These are phyloP conservation scores for Paramecium primaurelia DNA, from an alignment of 73 alveolate species.

Conservation along the genomic window DNA sequence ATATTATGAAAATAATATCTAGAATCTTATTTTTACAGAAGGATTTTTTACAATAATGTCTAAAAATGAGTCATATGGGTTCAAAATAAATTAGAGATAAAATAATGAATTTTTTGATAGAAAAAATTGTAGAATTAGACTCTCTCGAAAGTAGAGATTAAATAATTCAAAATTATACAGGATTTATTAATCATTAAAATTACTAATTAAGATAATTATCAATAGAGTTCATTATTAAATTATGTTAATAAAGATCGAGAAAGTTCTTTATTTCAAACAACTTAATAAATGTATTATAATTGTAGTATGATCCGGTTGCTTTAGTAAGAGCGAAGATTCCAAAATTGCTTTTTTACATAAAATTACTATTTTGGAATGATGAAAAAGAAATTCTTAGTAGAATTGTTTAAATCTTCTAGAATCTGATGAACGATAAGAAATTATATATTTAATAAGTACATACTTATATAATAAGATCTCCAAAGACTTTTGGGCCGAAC, in stretches of 20 bases:
- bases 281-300: background rate
- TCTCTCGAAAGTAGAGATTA: background rate
- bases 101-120: background rate
- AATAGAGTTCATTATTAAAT: background rate
- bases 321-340: constrained; percentile 1
- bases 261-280: background rate
- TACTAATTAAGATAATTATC: background rate
- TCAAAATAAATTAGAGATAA: background rate
- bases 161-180: background rate
- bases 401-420: background rate
- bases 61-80: background rate
- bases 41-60: background rate
- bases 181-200: background rate
- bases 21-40: background rate
- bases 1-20: background rate
- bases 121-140: background rate
- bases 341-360: background rate
- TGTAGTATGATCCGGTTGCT: background rate
- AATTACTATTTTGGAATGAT: constrained; percentile 23
- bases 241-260: background rate
- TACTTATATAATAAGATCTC: background rate
- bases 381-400: background rate
- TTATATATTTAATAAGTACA: background rate
- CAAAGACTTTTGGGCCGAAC: background rate
- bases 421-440: background rate